Base-by-base conservation (phyloP, 2,329 filamentous ascomycete genomes). In the Ceratocystis diversiconidia region DNA sequence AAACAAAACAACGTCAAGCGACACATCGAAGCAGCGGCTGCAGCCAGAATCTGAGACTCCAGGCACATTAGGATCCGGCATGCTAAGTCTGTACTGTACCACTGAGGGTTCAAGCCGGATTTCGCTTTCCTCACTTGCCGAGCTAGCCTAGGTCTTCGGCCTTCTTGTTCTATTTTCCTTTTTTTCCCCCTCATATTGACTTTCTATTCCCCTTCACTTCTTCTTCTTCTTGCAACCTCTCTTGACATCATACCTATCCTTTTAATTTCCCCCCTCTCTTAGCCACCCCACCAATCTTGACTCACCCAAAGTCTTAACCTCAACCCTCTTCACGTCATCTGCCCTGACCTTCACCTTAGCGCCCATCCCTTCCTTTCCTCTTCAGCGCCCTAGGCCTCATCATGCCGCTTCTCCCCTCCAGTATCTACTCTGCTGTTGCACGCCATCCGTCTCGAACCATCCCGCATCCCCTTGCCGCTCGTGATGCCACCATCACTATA, bases 381-480 rank as follows among this genome's bases (percentile, higher is more conserved):
- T 8, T 15, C 48, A 6, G 1, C 15, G n/a, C 12, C 28, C 25
- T 8, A 28, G 12, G 55, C 76, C 79, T 0, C 79, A 81, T 64
- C 79, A 81, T 59, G 55, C 55, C 55, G 17, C 25, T 59, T n/a
- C 55, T 59, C 19, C 55, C 55, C 55, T 32, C 52, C 1, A 10
- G 15, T 7, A 17, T 28, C 52, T 41, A 12, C 36, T 41, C 36
- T 41, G 36, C 3, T 3, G 36, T 28, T 57, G 25, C 52, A 32
- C 15, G 22, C 10, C 52, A 25, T 28, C 52, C 52, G 28, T 57
- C 55, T 30, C 55, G 55, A 66, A 77, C 75, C 48, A 70, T 73
- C 36, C 72, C 79, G 22, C 76, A 76, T 17, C 77, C 73, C 0
- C 72, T 75, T 3, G 55, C 62, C 19, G 64, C 67, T 30, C 69